Conservation (phyloP, 2,329 filamentous ascomycete species). For the Fusarium guadeloupense region DNA sequence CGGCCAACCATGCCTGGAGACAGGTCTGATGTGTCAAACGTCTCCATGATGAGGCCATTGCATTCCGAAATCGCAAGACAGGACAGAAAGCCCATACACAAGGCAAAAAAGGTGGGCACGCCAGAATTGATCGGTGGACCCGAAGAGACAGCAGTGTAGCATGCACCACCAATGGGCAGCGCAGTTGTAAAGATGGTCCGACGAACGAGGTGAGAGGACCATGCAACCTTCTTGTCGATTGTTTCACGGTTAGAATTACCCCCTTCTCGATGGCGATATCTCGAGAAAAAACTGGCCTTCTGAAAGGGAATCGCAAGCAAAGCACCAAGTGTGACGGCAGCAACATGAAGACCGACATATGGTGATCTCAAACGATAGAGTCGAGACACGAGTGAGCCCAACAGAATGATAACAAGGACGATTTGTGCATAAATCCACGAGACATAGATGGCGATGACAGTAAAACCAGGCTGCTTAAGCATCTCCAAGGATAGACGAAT, state of each 20-base stretch:
- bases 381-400: slow-evolving; percentile 76
- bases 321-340: slow-evolving; percentile 73
- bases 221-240: slow-evolving; percentile 68
- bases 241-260: slow-evolving; percentile 73
- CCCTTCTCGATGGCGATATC: slow-evolving; percentile 66
- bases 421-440: slow-evolving; percentile 83
- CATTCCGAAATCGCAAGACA: slow-evolving; percentile 80
- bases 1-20: slow-evolving; percentile 74
- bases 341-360: slow-evolving; percentile 72
- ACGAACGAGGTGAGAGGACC: slow-evolving; percentile 77
- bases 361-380: slow-evolving; percentile 72
- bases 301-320: slow-evolving; percentile 76
- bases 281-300: slow-evolving; percentile 74
- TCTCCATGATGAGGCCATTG: slow-evolving; percentile 81
- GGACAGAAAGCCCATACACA: slow-evolving; percentile 73
- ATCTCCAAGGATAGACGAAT: slow-evolving; percentile 73
- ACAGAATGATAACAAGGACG: slow-evolving; percentile 75
- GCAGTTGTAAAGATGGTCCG: slow-evolving; percentile 72
- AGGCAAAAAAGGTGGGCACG: slow-evolving; percentile 73
- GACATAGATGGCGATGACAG: slow-evolving; percentile 75
- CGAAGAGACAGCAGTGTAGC: slow-evolving; percentile 72
- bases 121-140: slow-evolving; percentile 68
- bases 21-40: slow-evolving; percentile 82
- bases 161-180: slow-evolving; percentile 72
- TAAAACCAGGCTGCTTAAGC: slow-evolving; percentile 77